Conservation (phyloP, 176 grass and related monocot genomes). For the Eleusine indica region DNA sequence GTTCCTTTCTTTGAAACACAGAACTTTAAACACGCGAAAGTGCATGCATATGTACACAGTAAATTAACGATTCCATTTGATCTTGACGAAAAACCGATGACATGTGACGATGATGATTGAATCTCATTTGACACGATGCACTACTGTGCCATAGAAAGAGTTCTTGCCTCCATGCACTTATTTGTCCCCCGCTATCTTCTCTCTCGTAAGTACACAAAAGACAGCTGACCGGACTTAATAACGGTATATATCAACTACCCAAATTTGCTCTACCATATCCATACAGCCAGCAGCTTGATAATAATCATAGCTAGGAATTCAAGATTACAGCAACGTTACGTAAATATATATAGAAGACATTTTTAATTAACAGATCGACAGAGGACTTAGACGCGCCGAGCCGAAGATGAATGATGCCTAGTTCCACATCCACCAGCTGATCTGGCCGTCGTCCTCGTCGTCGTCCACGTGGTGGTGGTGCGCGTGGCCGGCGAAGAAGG, state of each 20-base stretch:
- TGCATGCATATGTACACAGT: not conserved
- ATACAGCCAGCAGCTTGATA: constrained; percentile 31
- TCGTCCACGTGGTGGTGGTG: constrained; percentile 55
- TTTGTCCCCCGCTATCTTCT: constrained; percentile 39
- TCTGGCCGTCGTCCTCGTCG: constrained; percentile 55
- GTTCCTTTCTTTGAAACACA: not conserved
- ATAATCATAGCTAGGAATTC: constrained; percentile 22
- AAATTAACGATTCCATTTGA: not conserved
- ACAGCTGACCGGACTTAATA: constrained; percentile 25
- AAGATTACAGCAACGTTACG: constrained; percentile 32
- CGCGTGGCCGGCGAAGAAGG: constrained; percentile 46
- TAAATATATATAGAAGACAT: constrained; percentile 9
- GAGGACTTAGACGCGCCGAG: not conserved
- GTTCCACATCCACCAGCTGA: constrained; percentile 79
- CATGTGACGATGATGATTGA: not conserved
- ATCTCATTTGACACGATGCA: constrained; percentile 24
- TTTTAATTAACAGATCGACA: not conserved
- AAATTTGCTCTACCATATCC: constrained; percentile 38
- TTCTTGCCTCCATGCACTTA: constrained; percentile 65
- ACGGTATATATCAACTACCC: constrained; percentile 12
- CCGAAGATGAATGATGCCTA: constrained; percentile 1
- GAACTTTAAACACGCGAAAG: not conserved
- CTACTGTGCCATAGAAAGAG: constrained; percentile 43
- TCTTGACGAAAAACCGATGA: constrained; percentile 8
- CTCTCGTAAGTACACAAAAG: constrained; percentile 7